These are phyloP conservation scores for Fraxinus ornus DNA, from an alignment of 305 asterid species.

Conservation along the genomic window DNA sequence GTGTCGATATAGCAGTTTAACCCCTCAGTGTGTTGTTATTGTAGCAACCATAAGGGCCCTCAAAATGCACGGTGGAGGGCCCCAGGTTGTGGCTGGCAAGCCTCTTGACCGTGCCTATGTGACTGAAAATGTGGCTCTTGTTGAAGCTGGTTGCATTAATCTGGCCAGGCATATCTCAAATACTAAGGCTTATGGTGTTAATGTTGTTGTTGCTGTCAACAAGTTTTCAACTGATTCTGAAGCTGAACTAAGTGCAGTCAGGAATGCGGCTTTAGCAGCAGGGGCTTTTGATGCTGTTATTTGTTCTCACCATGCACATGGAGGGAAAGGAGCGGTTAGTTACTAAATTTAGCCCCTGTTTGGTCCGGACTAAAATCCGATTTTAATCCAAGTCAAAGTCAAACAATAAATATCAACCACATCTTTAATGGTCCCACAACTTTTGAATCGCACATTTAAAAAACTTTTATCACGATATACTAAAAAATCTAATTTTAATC, in stretches of 20 bases:
- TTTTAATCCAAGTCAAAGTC: too few relatives aligned
- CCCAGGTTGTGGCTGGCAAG: conserved; percentile 86
- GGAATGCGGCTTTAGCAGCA: conserved; percentile 69
- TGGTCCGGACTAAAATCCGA: too few relatives aligned
- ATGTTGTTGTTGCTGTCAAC: conserved; percentile 96
- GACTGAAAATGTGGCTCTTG: conserved; percentile 80
- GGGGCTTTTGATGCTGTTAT: conserved; percentile 95
- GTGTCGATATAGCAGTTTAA: conserved; percentile 84
- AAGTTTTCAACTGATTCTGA: conserved; percentile 86
- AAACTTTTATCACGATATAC: too few relatives aligned
- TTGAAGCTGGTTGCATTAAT: conserved; percentile 90
- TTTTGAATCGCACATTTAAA: too few relatives aligned
- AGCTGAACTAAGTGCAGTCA: conserved; percentile 76
- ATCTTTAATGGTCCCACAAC: too few relatives aligned
- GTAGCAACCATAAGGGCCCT: conserved; percentile 95
- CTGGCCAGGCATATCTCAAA: conserved; percentile 74
- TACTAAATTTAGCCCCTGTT: background rate
- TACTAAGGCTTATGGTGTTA: conserved; percentile 79
- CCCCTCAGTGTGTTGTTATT: conserved; percentile 91
- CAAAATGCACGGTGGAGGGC: conserved; percentile 99
- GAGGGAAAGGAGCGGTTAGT: conserved; percentile 98
- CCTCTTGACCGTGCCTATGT: conserved; percentile 90
- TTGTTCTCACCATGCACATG: conserved; percentile 94
- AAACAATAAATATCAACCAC: too few relatives aligned
- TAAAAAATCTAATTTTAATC: too few relatives aligned